Percentiles rank a stretch among this genome's conserved stretches.
Conservation (phyloP, 805 yeast species). For the Candida hungchunana region DNA sequence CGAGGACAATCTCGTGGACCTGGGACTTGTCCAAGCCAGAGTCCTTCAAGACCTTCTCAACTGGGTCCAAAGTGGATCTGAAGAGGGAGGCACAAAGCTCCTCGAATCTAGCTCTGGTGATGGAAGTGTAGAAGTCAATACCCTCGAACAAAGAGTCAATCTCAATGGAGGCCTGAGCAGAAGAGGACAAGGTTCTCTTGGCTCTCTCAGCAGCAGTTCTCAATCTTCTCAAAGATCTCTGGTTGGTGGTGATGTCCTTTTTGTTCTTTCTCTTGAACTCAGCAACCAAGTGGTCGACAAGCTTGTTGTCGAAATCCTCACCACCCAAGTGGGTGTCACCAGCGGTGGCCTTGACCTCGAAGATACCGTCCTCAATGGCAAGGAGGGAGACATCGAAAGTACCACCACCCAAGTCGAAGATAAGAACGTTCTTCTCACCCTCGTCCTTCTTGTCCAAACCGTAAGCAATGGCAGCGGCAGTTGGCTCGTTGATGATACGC, state of each 20-base stretch:
- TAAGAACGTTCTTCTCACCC: slow-evolving; percentile 82
- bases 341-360: slow-evolving; percentile 88
- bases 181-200: slow-evolving; percentile 94
- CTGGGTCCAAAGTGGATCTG: slow-evolving; percentile 93
- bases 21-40: slow-evolving; percentile 85
- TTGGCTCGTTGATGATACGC: slow-evolving; percentile 23
- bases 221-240: slow-evolving; percentile 95
- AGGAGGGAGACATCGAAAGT: slow-evolving; percentile 93
- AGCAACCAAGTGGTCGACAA: slow-evolving; percentile 85
- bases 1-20: slow-evolving; percentile 89
- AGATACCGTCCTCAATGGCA: slow-evolving; percentile 92
- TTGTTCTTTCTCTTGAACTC: slow-evolving; percentile 97
- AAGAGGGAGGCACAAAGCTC: slow-evolving; percentile 91
- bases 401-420: slow-evolving; percentile 97
- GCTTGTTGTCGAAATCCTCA: slow-evolving; percentile 48
- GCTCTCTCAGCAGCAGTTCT: slow-evolving; percentile 51
- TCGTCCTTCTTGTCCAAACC: slow-evolving; percentile 78
- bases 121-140: slow-evolving; percentile 91
- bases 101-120: slow-evolving; percentile 97
- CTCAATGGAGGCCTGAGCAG: slow-evolving; percentile 93
- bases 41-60: slow-evolving; percentile 90
- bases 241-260: slow-evolving; percentile 88
- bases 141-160: slow-evolving; percentile 94
- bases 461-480: slow-evolving; percentile 45
- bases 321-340: slow-evolving; percentile 29